Evolutionary conservation across 208 protist species (phyloP).

Genomic region (Crithidia brevicula): DNA sequence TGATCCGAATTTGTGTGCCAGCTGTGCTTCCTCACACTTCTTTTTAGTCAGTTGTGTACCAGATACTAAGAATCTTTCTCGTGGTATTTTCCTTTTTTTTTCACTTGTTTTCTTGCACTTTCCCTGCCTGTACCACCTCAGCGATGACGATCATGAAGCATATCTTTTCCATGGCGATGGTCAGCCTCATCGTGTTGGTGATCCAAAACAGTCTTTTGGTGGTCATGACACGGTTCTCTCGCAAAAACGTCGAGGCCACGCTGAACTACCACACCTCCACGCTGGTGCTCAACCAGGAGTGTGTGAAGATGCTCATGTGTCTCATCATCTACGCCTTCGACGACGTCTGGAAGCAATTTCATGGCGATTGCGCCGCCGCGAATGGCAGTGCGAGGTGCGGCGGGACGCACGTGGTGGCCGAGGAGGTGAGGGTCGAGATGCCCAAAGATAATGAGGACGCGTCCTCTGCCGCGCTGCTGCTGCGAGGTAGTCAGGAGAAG

Average conservation of each 20-base stretch:
- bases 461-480: too few relatives aligned
- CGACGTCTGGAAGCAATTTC: conserved; percentile 20
- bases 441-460: too few relatives aligned
- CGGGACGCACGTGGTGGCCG: too few relatives aligned
- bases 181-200: conserved; percentile 77
- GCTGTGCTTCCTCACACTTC: too few relatives aligned
- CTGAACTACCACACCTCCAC: conserved; percentile 69
- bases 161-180: conserved; percentile 36
- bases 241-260: conserved; percentile 31
- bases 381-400: too few relatives aligned
- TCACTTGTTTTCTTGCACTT: conserved; percentile 1
- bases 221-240: conserved; percentile 74
- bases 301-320: conserved; percentile 81
- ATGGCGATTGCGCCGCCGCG: neutral
- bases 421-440: too few relatives aligned
- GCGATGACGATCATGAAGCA: conserved; percentile 13
- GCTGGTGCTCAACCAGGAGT: conserved; percentile 76
- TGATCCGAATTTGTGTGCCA: too few relatives aligned
- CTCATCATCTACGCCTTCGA: conserved; percentile 52
- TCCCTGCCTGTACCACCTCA: neutral
- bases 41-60: too few relatives aligned
- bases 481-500: too few relatives aligned
- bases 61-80: neutral
- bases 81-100: neutral
- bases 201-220: conserved; percentile 79